These are phyloP conservation scores for Zygoascus sp. DNA, from an alignment of 1,139 yeast species.

Conservation along the genomic window DNA sequence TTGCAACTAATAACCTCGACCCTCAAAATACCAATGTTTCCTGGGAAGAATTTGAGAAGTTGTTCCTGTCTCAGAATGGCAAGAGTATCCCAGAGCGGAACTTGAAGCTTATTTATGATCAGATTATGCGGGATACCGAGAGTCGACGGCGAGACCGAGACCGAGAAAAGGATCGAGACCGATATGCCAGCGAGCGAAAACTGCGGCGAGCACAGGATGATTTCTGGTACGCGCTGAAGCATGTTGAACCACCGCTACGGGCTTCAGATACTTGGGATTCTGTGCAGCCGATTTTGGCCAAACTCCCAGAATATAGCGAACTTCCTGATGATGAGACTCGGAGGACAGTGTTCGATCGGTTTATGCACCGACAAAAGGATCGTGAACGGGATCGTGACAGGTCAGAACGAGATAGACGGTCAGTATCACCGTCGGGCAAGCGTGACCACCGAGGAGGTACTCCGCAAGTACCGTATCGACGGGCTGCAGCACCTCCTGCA, in stretches of 20 bases:
- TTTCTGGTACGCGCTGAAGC: conserved; percentile 36
- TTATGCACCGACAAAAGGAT: conserved; percentile 30
- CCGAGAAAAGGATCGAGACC: conserved; percentile 23
- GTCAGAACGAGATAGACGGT: conserved; percentile 10
- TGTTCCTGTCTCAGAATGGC: conserved; percentile 23
- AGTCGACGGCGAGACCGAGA: conserved; percentile 8
- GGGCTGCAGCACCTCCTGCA: conserved; percentile 8
- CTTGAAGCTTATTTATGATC: conserved; percentile 16
- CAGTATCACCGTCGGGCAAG: conserved; percentile 13
- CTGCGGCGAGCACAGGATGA: conserved; percentile 38
- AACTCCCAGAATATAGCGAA: conserved; percentile 36
- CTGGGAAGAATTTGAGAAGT: conserved; percentile 25
- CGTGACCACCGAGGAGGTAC: conserved; percentile 6
- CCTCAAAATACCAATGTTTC: conserved; percentile 15
- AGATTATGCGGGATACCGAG: conserved; percentile 12
- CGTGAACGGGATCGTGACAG: conserved; percentile 13
- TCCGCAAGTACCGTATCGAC: conserved; percentile 7
- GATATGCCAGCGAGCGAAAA: conserved; percentile 35
- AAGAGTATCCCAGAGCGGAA: conserved; percentile 14
- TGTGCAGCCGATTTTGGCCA: conserved; percentile 32
- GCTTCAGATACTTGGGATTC: conserved; percentile 39
- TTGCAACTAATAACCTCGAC: conserved; percentile 37
- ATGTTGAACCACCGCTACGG: conserved; percentile 32
- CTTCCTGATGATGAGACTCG: conserved; percentile 36
- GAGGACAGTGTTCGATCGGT: conserved; percentile 34